Evolutionary conservation across 2,329 filamentous ascomycete species (phyloP).

Genomic region (Didymella exigua): DNA sequence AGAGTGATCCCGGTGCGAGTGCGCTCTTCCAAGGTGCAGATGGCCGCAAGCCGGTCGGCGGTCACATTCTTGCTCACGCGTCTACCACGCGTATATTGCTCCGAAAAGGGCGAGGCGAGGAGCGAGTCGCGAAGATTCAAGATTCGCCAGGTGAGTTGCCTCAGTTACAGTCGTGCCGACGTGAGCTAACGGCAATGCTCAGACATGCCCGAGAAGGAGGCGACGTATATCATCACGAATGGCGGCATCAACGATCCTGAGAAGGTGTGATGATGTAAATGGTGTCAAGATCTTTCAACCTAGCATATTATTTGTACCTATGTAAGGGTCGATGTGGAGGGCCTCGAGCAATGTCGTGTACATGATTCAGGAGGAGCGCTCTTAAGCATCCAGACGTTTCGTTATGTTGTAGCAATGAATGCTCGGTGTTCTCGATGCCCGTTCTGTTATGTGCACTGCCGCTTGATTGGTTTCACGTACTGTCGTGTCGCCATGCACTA

Average conservation of each 20-base stretch:
- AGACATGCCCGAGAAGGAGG: constrained; percentile 72
- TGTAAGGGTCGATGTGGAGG: neutral
- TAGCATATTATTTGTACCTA: neutral
- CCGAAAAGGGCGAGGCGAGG: constrained; percentile 71
- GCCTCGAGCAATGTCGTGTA: neutral
- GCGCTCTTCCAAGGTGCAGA: constrained; percentile 71
- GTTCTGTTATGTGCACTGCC: no score
- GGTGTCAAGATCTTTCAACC: neutral
- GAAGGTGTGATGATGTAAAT: constrained; percentile 53
- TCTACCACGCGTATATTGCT: constrained; percentile 70
- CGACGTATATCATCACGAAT: constrained; percentile 72
- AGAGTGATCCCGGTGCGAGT: constrained; percentile 71
- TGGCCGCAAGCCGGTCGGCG: constrained; percentile 70
- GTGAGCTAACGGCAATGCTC: constrained; percentile 22
- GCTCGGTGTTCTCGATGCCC: no score
- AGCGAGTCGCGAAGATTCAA: constrained; percentile 71
- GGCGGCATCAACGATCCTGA: constrained; percentile 72
- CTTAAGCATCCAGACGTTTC: neutral
- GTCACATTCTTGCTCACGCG: constrained; percentile 72
- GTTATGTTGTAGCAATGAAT: neutral
- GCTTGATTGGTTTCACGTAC: no score
- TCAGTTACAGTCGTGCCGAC: neutral
- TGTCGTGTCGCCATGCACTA: no score
- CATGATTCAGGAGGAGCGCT: neutral
- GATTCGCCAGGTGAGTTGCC: constrained; percentile 64